A percentile compares a stretch with the other conserved stretches of the same genome.
Conservation (phyloP, 2,329 filamentous ascomycete species). For the Claviceps fusiformis region DNA sequence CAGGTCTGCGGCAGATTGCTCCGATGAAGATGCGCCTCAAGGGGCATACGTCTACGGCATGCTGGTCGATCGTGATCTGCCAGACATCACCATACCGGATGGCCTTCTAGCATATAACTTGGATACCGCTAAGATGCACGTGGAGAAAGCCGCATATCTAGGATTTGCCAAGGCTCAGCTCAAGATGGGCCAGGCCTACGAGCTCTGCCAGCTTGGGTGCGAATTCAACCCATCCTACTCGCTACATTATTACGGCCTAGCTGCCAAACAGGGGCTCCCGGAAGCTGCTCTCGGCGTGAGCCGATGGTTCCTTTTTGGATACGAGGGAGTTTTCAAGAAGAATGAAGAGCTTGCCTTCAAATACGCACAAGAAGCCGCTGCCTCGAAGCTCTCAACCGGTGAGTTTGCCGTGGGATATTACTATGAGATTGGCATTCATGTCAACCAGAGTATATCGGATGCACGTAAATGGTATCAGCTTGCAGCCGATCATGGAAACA, state of each 20-base stretch:
- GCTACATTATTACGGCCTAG: constrained; percentile 88
- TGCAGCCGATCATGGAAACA: constrained; percentile 81
- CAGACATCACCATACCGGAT: constrained; percentile 74
- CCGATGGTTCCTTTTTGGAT: constrained; percentile 96
- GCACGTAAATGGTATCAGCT: constrained; percentile 83
- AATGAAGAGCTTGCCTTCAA: constrained; percentile 88
- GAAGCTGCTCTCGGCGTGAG: constrained; percentile 94
- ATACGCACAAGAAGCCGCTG: constrained; percentile 78
- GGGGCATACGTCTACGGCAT: constrained; percentile 93
- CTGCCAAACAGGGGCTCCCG: constrained; percentile 78
- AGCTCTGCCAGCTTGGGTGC: constrained; percentile 84
- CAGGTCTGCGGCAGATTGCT: constrained; percentile 65
- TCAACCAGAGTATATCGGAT: constrained; percentile 68
- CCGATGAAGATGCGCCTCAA: constrained; percentile 93
- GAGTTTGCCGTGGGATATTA: constrained; percentile 98
- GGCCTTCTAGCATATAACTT: constrained; percentile 57
- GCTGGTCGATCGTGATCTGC: constrained; percentile 78
- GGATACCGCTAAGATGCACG: constrained; percentile 64
- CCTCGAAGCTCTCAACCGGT: constrained; percentile 69
- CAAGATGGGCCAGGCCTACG: constrained; percentile 93
- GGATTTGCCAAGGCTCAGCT: constrained; percentile 93
- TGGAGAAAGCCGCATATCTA: constrained; percentile 91
- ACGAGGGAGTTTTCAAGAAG: constrained; percentile 83
- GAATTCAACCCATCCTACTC: constrained; percentile 90
- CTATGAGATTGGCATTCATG: constrained; percentile 88